Conservation (phyloP, 768 basidiomycete species). For the Podaxis sp. region DNA sequence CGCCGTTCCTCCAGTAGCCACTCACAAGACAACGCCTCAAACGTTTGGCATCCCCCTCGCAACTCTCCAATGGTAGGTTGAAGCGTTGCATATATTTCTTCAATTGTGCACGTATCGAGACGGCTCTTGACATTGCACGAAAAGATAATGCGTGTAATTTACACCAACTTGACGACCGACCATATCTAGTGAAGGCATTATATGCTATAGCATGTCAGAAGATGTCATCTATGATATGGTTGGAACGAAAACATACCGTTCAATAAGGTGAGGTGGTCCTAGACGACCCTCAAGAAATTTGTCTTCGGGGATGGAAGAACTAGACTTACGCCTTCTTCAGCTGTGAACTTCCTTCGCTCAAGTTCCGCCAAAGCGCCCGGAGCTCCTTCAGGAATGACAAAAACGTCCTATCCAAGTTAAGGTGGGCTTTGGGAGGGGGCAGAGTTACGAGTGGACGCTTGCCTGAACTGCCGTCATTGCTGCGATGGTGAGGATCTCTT, state of each 20-base stretch:
- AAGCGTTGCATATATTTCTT: conserved; percentile 95
- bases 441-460: conserved; percentile 6
- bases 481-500: conserved; percentile 93
- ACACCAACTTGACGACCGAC: conserved; percentile 88
- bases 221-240: background rate
- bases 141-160: conserved; percentile 90
- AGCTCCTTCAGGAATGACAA: conserved; percentile 83
- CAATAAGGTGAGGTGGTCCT: conserved; percentile 93
- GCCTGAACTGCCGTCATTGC: conserved; percentile 95
- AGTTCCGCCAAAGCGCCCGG: conserved; percentile 85
- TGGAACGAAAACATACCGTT: conserved; percentile 59
- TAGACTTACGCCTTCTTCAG: conserved; percentile 86
- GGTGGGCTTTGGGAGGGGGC: background rate
- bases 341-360: conserved; percentile 93
- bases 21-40: conserved; percentile 86
- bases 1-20: conserved; percentile 94
- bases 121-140: conserved; percentile 87
- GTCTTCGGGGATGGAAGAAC: background rate
- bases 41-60: conserved; percentile 81
- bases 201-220: conserved; percentile 52
- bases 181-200: conserved; percentile 85
- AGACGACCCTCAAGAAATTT: background rate
- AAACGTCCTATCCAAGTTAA: conserved; percentile 62
- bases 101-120: conserved; percentile 92
- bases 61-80: conserved; percentile 75